Evolutionary conservation across 257 asterid genomes (phyloP), one percentile per base, ranked within the genome.

Genomic region (Asclepias syriaca): DNA sequence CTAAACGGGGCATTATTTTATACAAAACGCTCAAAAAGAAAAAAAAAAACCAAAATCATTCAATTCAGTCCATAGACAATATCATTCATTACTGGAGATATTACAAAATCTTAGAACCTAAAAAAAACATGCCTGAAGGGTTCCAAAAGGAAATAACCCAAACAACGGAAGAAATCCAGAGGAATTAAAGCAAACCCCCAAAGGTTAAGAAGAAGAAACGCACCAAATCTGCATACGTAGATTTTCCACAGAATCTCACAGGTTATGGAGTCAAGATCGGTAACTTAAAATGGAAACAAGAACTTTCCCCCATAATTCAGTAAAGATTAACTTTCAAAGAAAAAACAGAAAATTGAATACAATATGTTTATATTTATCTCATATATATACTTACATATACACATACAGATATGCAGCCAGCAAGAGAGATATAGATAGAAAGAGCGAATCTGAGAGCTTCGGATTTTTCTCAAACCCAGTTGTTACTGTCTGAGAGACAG

Each of bases 381-480:
- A 39, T 55, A 37, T 14, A 37, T 14, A 55, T 34, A 57, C 34
- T 32, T 61, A 61, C 66, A 37, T 10, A 64, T 34, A 57, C 37
- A 61, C 34, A 61, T n/a, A 49, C 71, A 49, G 48, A 74, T 56
- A 45, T 45, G 16, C 37, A 57, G 50, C 70, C 61, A 59, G 65
- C 66, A 71, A 48, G 12, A 74, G 64, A 77, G 34, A 77, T 46
- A 55, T 16, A 37, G 70, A 74, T 54, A 29, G 37, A 39, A 76
- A 37, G 49, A 72, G 80, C 73, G 84, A 79, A 85, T 83, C 87
- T 83, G 80, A 72, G 69, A 82, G 56, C 74, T 73, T 81, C 78
- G 85, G 85, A 85, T 85, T 85, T 87, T 85, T 84, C 77, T 76
- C 81, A 77, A 79, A 71, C 70, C 69, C 82, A 82, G 87, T 78